phyloP scores from a whole-genome alignment of 116 monocot species.

The Thalassia testudinum region DNA sequence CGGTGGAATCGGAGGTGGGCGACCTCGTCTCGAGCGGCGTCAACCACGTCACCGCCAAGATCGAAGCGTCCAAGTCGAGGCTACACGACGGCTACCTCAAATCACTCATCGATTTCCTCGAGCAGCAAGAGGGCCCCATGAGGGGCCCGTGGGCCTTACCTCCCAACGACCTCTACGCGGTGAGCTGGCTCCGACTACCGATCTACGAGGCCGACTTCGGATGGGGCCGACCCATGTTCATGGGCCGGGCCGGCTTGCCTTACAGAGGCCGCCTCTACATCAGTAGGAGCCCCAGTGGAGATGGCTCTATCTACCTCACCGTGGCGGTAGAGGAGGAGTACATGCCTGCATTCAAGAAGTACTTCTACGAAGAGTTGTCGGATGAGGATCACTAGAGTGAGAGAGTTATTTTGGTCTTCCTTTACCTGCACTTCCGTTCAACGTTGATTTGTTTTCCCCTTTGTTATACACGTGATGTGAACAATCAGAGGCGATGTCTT shows the following conservation, averaged over 20 bases:
- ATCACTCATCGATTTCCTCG: slow-evolving; percentile 26
- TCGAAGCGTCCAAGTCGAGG: slow-evolving; percentile 6
- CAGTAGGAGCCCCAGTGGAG: no score
- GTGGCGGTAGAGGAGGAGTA: no score
- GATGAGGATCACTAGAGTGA: no score
- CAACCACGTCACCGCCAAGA: slow-evolving; percentile 1
- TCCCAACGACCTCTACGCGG: slow-evolving; percentile 8
- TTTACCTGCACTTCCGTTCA: no score
- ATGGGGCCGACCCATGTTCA: slow-evolving; percentile 37
- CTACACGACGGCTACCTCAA: slow-evolving; percentile 15
- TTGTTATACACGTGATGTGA: no score
- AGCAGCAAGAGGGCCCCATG: slow-evolving; percentile 1
- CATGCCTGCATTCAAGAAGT: no score
- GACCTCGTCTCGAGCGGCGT: slow-evolving; percentile 13
- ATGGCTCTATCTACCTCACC: no score
- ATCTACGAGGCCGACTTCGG: slow-evolving; percentile 51
- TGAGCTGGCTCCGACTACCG: slow-evolving; percentile 36
- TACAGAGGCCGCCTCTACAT: no score
- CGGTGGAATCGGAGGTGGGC: background rate
- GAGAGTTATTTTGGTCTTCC: no score
- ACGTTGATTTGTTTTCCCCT: no score
- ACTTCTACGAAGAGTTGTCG: no score
- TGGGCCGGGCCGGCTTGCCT: slow-evolving; percentile 23
- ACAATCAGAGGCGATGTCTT: no score
- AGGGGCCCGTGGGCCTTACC: slow-evolving; percentile 4